A percentile compares a stretch with the other conserved stretches of the same genome.
Evolutionary conservation across 1,284 basidiomycete species (phyloP).

Genomic region (Puccinia horiana): DNA sequence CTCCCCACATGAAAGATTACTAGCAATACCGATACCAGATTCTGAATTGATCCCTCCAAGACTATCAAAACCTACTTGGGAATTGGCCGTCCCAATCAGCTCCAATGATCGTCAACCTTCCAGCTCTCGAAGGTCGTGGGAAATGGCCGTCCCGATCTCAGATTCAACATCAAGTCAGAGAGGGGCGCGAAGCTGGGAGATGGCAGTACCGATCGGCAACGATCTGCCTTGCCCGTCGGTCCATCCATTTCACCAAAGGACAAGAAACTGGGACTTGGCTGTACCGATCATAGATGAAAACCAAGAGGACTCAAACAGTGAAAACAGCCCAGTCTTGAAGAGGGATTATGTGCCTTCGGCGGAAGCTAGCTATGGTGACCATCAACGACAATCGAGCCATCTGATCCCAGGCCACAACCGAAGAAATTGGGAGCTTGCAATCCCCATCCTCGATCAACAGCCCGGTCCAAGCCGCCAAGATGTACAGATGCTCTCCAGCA

Average conservation of each 20-base stretch:
- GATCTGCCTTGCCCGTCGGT: neutral
- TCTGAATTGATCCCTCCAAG: slow-evolving; percentile 27
- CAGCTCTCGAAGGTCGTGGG: slow-evolving; percentile 6
- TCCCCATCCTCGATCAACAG: slow-evolving; percentile 27
- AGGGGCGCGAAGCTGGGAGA: slow-evolving; percentile 28
- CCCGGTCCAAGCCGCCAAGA: neutral
- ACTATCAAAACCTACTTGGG: slow-evolving; percentile 22
- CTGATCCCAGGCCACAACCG: neutral
- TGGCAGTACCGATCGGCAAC: slow-evolving; percentile 31
- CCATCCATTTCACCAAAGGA: neutral
- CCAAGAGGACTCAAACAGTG: neutral
- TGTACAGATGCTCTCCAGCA: neutral
- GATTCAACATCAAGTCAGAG: neutral
- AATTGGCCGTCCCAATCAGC: slow-evolving; percentile 36
- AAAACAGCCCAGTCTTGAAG: neutral
- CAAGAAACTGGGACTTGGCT: slow-evolving; percentile 27
- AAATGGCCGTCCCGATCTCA: slow-evolving; percentile 35
- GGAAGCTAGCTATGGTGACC: neutral
- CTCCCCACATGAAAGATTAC: slow-evolving; percentile 1
- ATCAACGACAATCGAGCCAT: neutral
- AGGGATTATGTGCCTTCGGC: neutral
- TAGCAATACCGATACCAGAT: slow-evolving; percentile 35
- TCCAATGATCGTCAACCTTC: neutral
- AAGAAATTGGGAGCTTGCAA: slow-evolving; percentile 34
- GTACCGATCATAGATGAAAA: slow-evolving; percentile 18